Evolutionary conservation across 192 early-diverging fungal genomes (phyloP).

Genomic region (Gamsiella multidivaricata): DNA sequence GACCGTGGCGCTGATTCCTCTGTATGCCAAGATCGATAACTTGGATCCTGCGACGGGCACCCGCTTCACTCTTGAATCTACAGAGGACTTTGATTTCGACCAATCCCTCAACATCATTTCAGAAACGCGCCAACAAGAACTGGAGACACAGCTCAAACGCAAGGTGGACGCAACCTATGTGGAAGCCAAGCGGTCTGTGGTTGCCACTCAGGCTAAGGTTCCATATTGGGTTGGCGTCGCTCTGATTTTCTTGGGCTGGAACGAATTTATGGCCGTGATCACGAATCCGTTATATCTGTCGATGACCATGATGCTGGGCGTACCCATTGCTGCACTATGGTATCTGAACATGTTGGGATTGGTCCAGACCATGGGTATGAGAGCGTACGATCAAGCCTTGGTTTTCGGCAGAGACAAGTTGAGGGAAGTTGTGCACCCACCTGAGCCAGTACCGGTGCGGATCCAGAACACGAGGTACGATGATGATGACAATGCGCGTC

Average conservation of each 20-base stretch:
- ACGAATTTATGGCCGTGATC: conserved; percentile 89
- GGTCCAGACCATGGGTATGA: conserved; percentile 15
- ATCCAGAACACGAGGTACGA: not conserved
- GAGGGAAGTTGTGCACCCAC: conserved; percentile 12
- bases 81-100: conserved; percentile 67
- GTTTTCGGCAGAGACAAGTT: conserved; percentile 24
- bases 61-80: conserved; percentile 19
- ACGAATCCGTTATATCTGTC: conserved; percentile 86
- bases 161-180: conserved; percentile 91
- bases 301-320: conserved; percentile 22
- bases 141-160: conserved; percentile 81
- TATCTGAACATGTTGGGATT: conserved; percentile 29
- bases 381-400: conserved; percentile 18
- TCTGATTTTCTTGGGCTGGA: conserved; percentile 88
- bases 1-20: conserved; percentile 18
- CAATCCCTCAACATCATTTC: conserved; percentile 68
- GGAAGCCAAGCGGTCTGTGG: conserved; percentile 96
- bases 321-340: conserved; percentile 31
- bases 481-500: not conserved
- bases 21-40: conserved; percentile 32
- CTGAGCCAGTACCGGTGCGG: not conserved
- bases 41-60: conserved; percentile 20
- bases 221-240: conserved; percentile 87
- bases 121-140: conserved; percentile 70
- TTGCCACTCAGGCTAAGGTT: conserved; percentile 85